These are phyloP conservation scores for Cryptococcus sp. DNA, from an alignment of 1,284 basidiomycete genomes.

Conservation along the genomic window DNA sequence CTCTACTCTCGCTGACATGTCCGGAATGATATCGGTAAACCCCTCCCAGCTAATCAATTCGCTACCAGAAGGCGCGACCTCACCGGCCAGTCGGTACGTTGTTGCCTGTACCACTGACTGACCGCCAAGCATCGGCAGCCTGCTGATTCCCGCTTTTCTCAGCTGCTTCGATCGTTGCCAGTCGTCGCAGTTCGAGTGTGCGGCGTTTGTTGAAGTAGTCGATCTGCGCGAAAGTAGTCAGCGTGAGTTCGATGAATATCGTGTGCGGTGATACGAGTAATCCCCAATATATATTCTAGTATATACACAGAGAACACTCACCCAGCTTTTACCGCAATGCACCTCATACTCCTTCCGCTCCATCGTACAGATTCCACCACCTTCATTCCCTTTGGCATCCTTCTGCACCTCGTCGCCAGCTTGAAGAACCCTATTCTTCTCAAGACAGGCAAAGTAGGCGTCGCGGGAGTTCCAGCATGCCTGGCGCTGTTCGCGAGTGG, in stretches of 20 bases:
- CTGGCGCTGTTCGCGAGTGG: conserved; percentile 48
- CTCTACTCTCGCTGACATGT: no score
- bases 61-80: no score
- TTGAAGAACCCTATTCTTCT: conserved; percentile 41
- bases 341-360: conserved; percentile 46
- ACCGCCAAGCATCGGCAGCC: conserved; percentile 26
- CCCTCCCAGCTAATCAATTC: no score
- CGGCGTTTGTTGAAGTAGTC: conserved; percentile 57
- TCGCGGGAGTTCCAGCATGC: conserved; percentile 54
- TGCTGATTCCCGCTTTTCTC: conserved; percentile 34
- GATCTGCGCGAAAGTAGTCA: conserved; percentile 36
- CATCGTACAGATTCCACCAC: conserved; percentile 33
- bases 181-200: conserved; percentile 51
- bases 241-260: not conserved
- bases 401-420: conserved; percentile 25
- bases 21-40: no score
- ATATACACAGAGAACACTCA: conserved; percentile 33
- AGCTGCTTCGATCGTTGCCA: conserved; percentile 48
- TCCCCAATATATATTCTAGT: not conserved
- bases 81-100: no score
- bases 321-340: conserved; percentile 54
- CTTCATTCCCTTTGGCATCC: conserved; percentile 39
- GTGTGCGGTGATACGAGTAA: no score
- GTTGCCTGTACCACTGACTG: conserved; percentile 5
- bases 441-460: conserved; percentile 53